Base-by-base conservation (phyloP, 495 filamentous ascomycete species). In the Margaritispora aquatica region DNA sequence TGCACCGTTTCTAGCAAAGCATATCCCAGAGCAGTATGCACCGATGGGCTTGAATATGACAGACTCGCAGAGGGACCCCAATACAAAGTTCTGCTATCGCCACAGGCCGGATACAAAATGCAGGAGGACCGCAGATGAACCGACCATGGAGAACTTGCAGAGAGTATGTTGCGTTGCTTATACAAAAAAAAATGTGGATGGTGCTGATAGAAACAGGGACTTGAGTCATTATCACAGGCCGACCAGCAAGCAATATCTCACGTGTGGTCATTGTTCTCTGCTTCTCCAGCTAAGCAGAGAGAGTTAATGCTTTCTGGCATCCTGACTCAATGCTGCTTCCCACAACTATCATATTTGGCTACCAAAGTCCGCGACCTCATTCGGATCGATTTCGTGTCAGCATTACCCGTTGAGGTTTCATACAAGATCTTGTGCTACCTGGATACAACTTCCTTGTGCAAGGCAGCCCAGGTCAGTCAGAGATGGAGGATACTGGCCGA, bases 211-310 rank as follows among this genome's bases (percentile, higher is more conserved):
- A 19, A 26, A 36, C 66, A 92, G 84, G 88, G 93, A 64, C 81
- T 98, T 51, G 86, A 93, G 73, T 83, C 83, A 26, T 81, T 97
- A 10, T 85, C 91, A 10, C 80, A 87, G 51, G 81, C 81, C 49
- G 93, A 96, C 64, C 91, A 95, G 70, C 91, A 97, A 73, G 91
- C 87, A 59, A 96, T 99, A 60, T 86, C 90, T 10, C 92, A 96
- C 70, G 86, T 97, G 49, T 99, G 94, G 94, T 96, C 93, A 0
- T 74, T 97, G 22, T 99, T 97, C 75, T 97, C 94, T 8, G 95
- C 94, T 22, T 91, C 95, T 2, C 95, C 94, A 1, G 79, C 89
- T 1, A 96, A 95, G 63, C 93, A 97, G 55, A 86, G 95, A 59
- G 90, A 92, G 64, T 79, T 99, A 56, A 96, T 99, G 87, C 78